A percentile compares a stretch with the other conserved stretches of the same genome.
phyloP scores from a whole-genome alignment of 768 basidiomycete species.

The Lactarius psammicola region DNA sequence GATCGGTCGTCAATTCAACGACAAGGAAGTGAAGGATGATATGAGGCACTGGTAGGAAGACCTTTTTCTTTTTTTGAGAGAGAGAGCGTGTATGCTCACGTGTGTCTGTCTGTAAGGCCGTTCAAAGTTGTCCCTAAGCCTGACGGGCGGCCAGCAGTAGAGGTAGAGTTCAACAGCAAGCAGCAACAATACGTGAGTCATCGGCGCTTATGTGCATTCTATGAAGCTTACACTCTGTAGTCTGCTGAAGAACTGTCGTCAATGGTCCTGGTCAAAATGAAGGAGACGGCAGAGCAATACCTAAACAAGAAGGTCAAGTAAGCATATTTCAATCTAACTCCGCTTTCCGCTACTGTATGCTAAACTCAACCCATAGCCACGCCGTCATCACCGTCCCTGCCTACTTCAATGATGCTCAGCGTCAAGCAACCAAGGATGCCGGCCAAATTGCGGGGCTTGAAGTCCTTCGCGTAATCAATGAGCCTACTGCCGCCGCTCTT shows the following conservation, averaged over 20 bases:
- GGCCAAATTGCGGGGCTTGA: conserved; percentile 97
- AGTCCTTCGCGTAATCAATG: conserved; percentile 97
- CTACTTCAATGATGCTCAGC: conserved; percentile 99
- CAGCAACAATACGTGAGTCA: conserved; percentile 69
- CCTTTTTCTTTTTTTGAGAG: not conserved
- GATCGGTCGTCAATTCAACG: conserved; percentile 90
- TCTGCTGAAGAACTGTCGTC: conserved; percentile 84
- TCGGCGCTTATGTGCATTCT: not conserved
- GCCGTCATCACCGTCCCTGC: conserved; percentile 96
- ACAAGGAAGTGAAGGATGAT: conserved; percentile 92
- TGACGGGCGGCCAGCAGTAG: conserved; percentile 75
- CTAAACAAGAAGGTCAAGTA: conserved; percentile 93
- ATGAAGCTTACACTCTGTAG: conserved; percentile 41
- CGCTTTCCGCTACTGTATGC: not conserved
- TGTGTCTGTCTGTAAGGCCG: conserved; percentile 49
- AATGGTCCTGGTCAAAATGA: conserved; percentile 90
- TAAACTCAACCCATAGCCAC: conserved; percentile 46
- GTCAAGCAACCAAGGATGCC: conserved; percentile 97
- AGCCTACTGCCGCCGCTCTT: conserved; percentile 96
- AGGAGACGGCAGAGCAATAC: conserved; percentile 91
- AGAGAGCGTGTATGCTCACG: not conserved
- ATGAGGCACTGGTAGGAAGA: conserved; percentile 70
- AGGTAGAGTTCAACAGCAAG: conserved; percentile 86
- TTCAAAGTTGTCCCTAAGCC: conserved; percentile 71
- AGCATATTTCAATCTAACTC: conserved; percentile 39